Evolutionary conservation across 306 rosid species (phyloP), one percentile per base, ranked within the genome.

Genomic region (Rubus idaeus): DNA sequence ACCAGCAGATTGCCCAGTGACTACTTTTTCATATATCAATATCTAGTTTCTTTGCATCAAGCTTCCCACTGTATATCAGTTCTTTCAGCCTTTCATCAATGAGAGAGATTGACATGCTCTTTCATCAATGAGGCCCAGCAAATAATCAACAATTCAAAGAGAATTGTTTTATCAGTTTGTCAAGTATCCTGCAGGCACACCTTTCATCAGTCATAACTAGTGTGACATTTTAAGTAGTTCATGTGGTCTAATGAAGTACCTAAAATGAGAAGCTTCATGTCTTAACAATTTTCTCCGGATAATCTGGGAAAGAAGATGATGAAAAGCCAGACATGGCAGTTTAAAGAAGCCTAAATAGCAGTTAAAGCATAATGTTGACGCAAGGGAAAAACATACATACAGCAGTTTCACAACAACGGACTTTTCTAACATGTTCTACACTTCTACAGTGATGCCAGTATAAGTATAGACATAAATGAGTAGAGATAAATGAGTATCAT

Each of bases 231-330:
- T 8, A 35, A 67, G 45, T 64, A 74, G 23, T 56, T 57, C 69
- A 61, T 37, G 52, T 47, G 53, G 57, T 71, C 53, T 21, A 66
- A 26, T 20, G 52, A 56, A 76, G 68, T 86, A 90, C 93, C 86
- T 81, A 89, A 73, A 80, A 84, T 90, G 95, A 21, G 98, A 96
- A 73, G 96, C 96, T 90, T 92, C 97, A 80, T 92, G 97, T 70
- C 96, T 30, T 83, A 64, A 91, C 86, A 75, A 89, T 90, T 82
- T 96, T 89, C 62, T 94, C 96, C 75, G 88, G 91, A 81, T 90
- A 94, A 86, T 94, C 93, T 51, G 93, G 95, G 74, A 92, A 89
- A 83, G 88, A 89, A 83, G 88, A 75, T 21, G 92, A 20, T 68
- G 95, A 92, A 80, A 91, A 88, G 80, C 97, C 87, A 83, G 87